Evolutionary conservation across 2,329 filamentous ascomycete genomes (phyloP).

Genomic region (Xenosphaeropsis pyriputrescens): DNA sequence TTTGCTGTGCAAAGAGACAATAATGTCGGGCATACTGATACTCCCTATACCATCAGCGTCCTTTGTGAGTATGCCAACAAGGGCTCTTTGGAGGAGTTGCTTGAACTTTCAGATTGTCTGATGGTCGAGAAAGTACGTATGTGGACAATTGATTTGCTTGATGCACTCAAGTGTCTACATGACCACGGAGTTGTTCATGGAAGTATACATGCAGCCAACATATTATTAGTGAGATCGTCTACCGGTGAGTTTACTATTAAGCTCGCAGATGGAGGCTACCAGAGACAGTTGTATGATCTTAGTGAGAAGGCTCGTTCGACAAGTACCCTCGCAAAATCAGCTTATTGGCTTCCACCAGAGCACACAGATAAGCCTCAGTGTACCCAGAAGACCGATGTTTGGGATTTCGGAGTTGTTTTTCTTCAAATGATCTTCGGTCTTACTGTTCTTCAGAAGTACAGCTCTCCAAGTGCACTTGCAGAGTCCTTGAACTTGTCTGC

Average conservation of each 20-base stretch:
- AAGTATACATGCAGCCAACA: conserved; percentile 65
- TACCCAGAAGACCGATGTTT: conserved; percentile 75
- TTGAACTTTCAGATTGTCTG: conserved; percentile 65
- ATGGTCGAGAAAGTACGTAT: conserved; percentile 63
- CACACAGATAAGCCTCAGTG: conserved; percentile 45
- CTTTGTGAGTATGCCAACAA: conserved; percentile 67
- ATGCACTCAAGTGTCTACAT: conserved; percentile 79
- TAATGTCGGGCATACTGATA: conserved; percentile 19
- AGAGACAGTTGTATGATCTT: conserved; percentile 51
- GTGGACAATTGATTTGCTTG: conserved; percentile 85
- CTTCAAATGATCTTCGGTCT: conserved; percentile 89
- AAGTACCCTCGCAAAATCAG: conserved; percentile 49
- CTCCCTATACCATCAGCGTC: conserved; percentile 57
- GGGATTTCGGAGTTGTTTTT: conserved; percentile 86
- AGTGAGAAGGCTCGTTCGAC: conserved; percentile 34
- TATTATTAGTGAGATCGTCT: conserved; percentile 58
- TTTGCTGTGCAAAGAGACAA: conserved; percentile 68
- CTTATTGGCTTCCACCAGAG: conserved; percentile 76
- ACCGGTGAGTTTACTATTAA: conserved; percentile 60
- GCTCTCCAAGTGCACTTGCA: conserved; percentile 62
- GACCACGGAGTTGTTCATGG: conserved; percentile 73
- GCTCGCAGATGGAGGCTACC: conserved; percentile 59
- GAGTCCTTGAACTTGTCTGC: conserved; percentile 58
- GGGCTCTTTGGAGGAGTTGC: conserved; percentile 66
- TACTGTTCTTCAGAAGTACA: conserved; percentile 60